Evolutionary conservation across 2,329 filamentous ascomycete species (phyloP).

Genomic region (Monosporascus cannonballus): DNA sequence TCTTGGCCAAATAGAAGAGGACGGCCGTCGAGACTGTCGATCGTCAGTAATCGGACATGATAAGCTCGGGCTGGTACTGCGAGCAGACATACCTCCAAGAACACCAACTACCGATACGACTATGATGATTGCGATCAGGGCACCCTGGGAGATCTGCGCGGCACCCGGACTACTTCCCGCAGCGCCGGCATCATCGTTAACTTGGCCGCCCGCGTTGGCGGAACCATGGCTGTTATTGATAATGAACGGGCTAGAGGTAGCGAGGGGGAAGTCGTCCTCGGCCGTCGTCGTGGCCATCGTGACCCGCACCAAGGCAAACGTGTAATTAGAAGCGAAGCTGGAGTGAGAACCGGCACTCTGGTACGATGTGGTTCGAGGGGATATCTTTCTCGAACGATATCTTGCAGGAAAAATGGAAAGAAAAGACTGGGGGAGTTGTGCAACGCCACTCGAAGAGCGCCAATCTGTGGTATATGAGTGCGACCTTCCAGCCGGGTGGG

Average conservation of each 20-base stretch:
- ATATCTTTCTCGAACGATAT: conserved; percentile 10
- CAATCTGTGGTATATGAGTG: conserved; percentile 12
- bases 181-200: conserved; percentile 56
- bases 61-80: neutral
- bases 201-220: conserved; percentile 26
- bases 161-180: conserved; percentile 55
- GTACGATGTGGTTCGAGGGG: conserved; percentile 13
- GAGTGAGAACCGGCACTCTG: conserved; percentile 12
- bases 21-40: conserved; percentile 53
- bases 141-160: conserved; percentile 61
- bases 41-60: conserved; percentile 13
- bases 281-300: conserved; percentile 35
- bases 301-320: conserved; percentile 14
- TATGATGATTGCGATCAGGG: conserved; percentile 67
- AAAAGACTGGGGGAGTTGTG: conserved; percentile 11
- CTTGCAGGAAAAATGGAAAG: conserved; percentile 9
- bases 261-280: conserved; percentile 25
- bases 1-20: conserved; percentile 77
- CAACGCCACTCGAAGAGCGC: conserved; percentile 13
- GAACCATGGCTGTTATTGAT: conserved; percentile 27
- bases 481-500: conserved; percentile 4
- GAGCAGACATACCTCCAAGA: conserved; percentile 55
- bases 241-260: conserved; percentile 31
- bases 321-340: neutral
- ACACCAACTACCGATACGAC: conserved; percentile 62